phyloP scores from a whole-genome alignment of 1,284 basidiomycete genomes.

The Inonotus hispidus region DNA sequence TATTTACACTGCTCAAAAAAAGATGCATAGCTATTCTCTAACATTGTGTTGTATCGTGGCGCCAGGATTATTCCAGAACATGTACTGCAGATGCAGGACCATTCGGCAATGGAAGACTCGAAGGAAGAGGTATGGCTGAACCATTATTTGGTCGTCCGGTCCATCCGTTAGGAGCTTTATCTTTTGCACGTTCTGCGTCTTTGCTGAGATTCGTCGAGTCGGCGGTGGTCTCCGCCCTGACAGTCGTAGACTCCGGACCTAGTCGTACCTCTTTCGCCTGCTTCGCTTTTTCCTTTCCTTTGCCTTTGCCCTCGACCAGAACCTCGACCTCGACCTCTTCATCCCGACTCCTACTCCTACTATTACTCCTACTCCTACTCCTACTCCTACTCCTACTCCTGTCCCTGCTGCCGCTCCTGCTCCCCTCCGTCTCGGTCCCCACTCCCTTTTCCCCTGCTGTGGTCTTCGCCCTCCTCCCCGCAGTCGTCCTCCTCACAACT shows the following conservation, averaged over 20 bases:
- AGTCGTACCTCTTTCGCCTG: neutral
- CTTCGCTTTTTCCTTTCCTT: neutral
- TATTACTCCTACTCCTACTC: neutral
- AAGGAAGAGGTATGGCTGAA: too few species aligned
- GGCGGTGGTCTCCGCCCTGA: neutral
- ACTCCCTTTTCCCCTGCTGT: neutral
- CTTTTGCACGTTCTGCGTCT: too few species aligned
- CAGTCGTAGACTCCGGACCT: too few species aligned
- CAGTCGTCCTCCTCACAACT: conserved; percentile 50
- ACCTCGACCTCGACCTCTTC: neutral
- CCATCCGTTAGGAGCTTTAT: neutral
- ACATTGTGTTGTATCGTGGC: too few species aligned
- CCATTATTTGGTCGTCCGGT: too few species aligned
- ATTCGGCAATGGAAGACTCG: too few species aligned
- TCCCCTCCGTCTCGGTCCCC: neutral
- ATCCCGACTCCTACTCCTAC: neutral
- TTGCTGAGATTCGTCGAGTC: neutral
- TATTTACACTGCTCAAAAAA: too few species aligned
- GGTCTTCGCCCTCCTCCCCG: conserved; percentile 37
- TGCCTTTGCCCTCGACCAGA: neutral
- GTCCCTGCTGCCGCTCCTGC: neutral
- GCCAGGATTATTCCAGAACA: too few species aligned
- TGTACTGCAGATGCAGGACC: too few species aligned
- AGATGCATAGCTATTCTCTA: too few species aligned
- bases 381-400: neutral